Evolutionary conservation across 164 flowering plant genomes (phyloP).

Genomic region (Brasenia schreberi): DNA sequence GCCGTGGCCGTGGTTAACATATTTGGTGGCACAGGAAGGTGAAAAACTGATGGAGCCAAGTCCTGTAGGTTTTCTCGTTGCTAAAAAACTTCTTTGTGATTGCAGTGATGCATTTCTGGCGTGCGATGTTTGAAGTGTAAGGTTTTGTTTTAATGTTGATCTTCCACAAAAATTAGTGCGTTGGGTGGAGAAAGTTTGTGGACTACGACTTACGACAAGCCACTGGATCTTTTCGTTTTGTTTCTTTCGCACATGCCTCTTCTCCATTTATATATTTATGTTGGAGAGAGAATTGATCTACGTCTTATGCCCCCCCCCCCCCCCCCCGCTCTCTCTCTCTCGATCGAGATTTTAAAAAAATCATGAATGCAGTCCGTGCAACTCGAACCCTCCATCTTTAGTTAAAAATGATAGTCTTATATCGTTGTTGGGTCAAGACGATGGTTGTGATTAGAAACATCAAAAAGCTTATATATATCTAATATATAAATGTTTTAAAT

Average conservation of each 20-base stretch:
- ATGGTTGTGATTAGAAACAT: too few relatives aligned
- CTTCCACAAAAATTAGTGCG: neutral
- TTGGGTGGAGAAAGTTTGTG: neutral
- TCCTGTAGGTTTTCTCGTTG: neutral
- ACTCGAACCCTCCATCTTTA: too few relatives aligned
- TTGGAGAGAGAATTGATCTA: too few relatives aligned
- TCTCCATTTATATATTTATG: neutral
- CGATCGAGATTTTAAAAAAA: too few relatives aligned
- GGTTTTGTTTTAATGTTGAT: neutral
- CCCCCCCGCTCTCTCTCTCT: too few relatives aligned
- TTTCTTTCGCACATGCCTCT: neutral
- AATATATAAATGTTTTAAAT: too few relatives aligned
- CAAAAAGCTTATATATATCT: too few relatives aligned
- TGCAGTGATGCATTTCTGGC: neutral
- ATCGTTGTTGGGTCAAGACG: too few relatives aligned
- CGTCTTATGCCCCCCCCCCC: neutral
- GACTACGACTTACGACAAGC: neutral
- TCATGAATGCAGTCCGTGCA: too few relatives aligned
- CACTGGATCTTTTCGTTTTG: too few relatives aligned
- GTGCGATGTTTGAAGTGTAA: constrained; percentile 2
- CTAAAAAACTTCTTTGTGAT: neutral
- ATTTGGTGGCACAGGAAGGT: constrained; percentile 3
- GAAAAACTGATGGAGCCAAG: constrained; percentile 5
- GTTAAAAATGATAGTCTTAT: too few relatives aligned
- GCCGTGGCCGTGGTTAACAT: constrained; percentile 43